Evolutionary conservation across 2,329 filamentous ascomycete genomes (phyloP), one percentile per base, ranked within the genome.

Genomic region (Sclerotinia trifoliorum): DNA sequence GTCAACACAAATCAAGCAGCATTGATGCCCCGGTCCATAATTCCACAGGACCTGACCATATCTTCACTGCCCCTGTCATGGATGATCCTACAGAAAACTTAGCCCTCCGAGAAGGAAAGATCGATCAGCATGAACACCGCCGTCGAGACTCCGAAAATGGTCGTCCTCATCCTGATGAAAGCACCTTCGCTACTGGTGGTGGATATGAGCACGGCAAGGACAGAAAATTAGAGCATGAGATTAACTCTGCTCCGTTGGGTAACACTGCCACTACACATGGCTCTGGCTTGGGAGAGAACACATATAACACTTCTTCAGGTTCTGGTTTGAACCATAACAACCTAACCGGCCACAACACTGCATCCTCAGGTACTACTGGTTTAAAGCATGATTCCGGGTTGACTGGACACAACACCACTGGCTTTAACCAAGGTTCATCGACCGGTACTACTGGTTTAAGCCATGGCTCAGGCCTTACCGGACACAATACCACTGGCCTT

Each of bases 61-160:
- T 66, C 7, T 60, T 66, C 10, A 66, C 54, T 21, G 64, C 54
- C 26, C 64, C 64, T 17, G 64, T 66, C 44, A 60, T 66, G 52
- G 55, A 66, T 51, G 64, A 66, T 17, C 62, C 48, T 5, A 35
- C 42, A 6, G 62, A 39, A 2, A 65, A 65, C 19, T 26, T 35
- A 13, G 49, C 52, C 6, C 48, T 55, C 7, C 29, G 60, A 39
- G 62, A 55, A 11, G 62, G 48, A 55, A 55, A 44, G 32, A 55
- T 65, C 10, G 62, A 52, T 10, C 62, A 52, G 54, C 24, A 55
- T 44, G 62, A 65, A 29, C 62, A 65, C 21, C 32, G 62, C 19
- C 35, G 35, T 2, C 49, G 62, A 26, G 60, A 39, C 32, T n/a
- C 54, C 29, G 54, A 35, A 35, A 32, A 32, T 39, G 60, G 29